These are phyloP conservation scores for Paraglomus brasilianum DNA, from an alignment of 192 early-diverging fungal genomes.

Conservation along the genomic window DNA sequence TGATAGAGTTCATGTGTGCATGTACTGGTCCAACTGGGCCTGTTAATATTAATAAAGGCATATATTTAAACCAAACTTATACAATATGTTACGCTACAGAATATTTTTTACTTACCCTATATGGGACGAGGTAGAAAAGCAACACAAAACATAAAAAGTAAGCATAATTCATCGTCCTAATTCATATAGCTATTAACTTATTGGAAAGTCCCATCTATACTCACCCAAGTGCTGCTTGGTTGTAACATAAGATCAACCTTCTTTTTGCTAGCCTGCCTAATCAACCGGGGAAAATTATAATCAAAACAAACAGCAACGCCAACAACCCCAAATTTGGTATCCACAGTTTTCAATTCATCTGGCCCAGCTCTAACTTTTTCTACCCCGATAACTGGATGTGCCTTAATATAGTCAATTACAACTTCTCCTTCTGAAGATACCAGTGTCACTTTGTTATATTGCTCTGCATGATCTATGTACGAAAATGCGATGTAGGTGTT, in stretches of 20 bases:
- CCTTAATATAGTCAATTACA: conserved; percentile 44
- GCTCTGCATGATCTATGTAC: conserved; percentile 18
- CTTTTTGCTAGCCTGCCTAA: conserved; percentile 44
- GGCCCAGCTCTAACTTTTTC: conserved; percentile 39
- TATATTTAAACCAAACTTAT: not conserved
- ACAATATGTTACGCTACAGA: not conserved
- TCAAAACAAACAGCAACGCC: conserved; percentile 51
- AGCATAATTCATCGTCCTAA: too few species aligned
- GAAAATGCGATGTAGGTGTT: conserved; percentile 36
- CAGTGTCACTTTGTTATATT: conserved; percentile 40
- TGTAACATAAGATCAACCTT: conserved; percentile 48
- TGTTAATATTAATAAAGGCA: not conserved
- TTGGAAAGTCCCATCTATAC: not conserved
- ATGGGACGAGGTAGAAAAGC: not conserved
- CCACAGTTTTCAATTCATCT: conserved; percentile 35
- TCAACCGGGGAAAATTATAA: conserved; percentile 44
- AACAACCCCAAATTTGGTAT: conserved; percentile 42
- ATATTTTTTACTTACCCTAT: not conserved
- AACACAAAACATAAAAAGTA: not conserved
- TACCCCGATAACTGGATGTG: conserved; percentile 42
- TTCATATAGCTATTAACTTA: not conserved
- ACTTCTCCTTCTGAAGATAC: conserved; percentile 39
- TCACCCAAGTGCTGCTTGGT: conserved; percentile 49
- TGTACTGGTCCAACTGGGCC: conserved; percentile 45
- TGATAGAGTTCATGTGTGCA: conserved; percentile 37